Evolutionary conservation across 345 rosid species (phyloP), one percentile per base, ranked within the genome.

Genomic region (Populus pruinosa): DNA sequence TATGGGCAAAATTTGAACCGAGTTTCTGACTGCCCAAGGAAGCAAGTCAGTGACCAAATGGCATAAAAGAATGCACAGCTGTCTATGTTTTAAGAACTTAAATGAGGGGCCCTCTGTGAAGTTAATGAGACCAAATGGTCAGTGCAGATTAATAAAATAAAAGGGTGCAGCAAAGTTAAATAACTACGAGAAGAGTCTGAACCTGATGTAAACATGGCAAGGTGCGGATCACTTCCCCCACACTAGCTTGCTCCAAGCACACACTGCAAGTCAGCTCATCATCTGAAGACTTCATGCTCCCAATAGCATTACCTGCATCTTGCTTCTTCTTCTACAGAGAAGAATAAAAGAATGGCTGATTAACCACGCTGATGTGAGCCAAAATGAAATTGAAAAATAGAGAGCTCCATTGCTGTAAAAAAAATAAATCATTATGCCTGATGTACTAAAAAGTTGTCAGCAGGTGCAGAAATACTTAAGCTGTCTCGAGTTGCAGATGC

Each of bases 151-250:
- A 1, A 50, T 50, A 50, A 50, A 50, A 50, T 6, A 2, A 18
- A 50, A 50, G 56, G 56, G 56, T 50, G 56, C 56, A 1, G 56
- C 56, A 59, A 56, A 25, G 53, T 41, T 29, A 35, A 50, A 20
- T 27, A 38, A 61, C 29, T 53, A 39, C 36, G 76, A 56, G 50
- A 77, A 13, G 70, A 8, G 64, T 31, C 67, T 39, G 56, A 72
- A 91, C 93, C 93, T 91, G 90, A 86, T 92, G 97, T 89, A 91
- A 83, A 79, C 95, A 91, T 10, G 93, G 95, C 81, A 92, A 76
- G 72, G 86, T 91, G 39, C 97, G 92, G 70, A 91, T 85, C 21
- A 88, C 35, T 82, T 89, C 97, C 55, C 93, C 97, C 14, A 53
- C 74, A 11, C 64, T 83, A 74, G 89, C 97, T 88, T 92, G 95